phyloP scores from a whole-genome alignment of 129 eudicot genomes.

The Pulicaria dysenterica region DNA sequence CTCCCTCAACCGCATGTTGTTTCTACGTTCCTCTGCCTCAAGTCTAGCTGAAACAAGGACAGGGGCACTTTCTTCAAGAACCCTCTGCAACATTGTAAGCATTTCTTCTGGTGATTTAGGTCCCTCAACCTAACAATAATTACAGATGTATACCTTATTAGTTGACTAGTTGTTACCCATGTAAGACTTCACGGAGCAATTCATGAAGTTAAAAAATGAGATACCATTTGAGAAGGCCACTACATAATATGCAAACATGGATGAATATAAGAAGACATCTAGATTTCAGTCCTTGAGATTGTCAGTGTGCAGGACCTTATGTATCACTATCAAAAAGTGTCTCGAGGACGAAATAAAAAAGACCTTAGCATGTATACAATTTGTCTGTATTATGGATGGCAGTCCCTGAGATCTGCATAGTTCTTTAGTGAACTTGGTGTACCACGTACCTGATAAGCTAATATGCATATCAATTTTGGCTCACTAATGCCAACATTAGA shows the following conservation, averaged over 20 bases:
- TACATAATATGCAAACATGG: slow-evolving; percentile 17
- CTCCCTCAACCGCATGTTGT: slow-evolving; percentile 73
- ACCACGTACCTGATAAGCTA: too few species aligned
- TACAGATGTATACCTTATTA: slow-evolving; percentile 5
- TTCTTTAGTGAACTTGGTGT: neutral
- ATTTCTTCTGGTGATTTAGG: slow-evolving; percentile 91
- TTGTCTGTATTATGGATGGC: slow-evolving; percentile 9
- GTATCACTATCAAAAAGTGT: slow-evolving; percentile 5
- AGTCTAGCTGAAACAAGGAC: slow-evolving; percentile 89
- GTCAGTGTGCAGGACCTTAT: neutral
- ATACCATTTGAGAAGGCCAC: neutral
- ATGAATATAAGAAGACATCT: neutral
- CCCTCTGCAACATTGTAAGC: slow-evolving; percentile 74
- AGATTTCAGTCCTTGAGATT: neutral
- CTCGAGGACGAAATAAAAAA: slow-evolving; percentile 6
- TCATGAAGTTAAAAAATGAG: neutral
- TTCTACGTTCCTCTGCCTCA: slow-evolving; percentile 97
- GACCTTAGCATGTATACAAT: neutral
- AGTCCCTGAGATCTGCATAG: neutral
- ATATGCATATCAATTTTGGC: neutral
- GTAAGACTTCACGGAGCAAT: neutral
- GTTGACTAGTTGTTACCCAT: neutral
- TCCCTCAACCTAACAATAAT: slow-evolving; percentile 75
- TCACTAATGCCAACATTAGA: slow-evolving; percentile 7
- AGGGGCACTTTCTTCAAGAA: slow-evolving; percentile 93